Base-by-base conservation (phyloP, 2,329 filamentous ascomycete species). In the Neofusicoccum cordaticola region DNA sequence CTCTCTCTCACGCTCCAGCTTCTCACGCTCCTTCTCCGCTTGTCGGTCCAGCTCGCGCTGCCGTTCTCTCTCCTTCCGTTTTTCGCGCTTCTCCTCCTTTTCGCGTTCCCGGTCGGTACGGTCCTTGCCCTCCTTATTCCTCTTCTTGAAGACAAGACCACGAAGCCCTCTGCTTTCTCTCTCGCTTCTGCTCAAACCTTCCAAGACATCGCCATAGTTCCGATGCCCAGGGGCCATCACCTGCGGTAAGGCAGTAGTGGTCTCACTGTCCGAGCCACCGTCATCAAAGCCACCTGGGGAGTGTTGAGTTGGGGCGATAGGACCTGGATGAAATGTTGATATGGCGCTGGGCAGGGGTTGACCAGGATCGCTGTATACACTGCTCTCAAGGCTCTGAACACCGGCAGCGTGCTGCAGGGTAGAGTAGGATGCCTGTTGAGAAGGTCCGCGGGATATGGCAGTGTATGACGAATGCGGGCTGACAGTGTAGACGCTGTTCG, bases 211-310 rank as follows among this genome's bases (percentile, higher is more conserved):
- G 11, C 52, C 39, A 35, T 60, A 65, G 53, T 56, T 52, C 4
- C 52, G 51, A 15, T 64, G 51, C 2, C 45, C 31, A n/a, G 57
- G 41, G 15, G 27, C 41, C 13, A 52, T 64, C 62, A 77, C 75
- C 8, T 71, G 69, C 0, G 76, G 76, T 1, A 78, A 67, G 0
- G 76, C 76, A 1, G 75, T 78, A 0, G 76, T 75, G 52, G 72
- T 75, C 45, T 78, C 76, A 68, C 62, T n/a, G 68, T 73, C 39
- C 53, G 68, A 60, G 72, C 72, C 47, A 69, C 63, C 53, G 53
- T 71, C 71, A 70, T 78, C 67, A 63, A 74, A 60, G 11, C 71
- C 7, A 65, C 71, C 4, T 69, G 71, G 13, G 69, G 71, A 56
- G 65, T 11, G 67, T 65, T 12, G 69, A 56, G 13, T 75, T 73